A percentile compares a stretch with the other conserved stretches of the same genome.
Evolutionary conservation across 768 basidiomycete species (phyloP).

Genomic region (Pisolithus albus): DNA sequence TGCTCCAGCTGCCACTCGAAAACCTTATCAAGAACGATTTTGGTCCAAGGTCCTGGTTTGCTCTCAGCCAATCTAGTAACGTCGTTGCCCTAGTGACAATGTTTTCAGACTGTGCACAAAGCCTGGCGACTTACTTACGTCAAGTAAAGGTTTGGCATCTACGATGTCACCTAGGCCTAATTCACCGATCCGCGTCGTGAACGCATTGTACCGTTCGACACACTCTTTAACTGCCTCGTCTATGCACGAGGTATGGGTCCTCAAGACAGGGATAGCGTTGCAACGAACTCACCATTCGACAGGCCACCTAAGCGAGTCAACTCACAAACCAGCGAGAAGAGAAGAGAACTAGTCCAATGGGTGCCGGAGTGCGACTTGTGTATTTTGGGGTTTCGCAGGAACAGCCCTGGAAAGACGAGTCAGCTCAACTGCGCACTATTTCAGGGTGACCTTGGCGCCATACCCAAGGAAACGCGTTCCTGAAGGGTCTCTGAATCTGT

Average conservation of each 20-base stretch:
- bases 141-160: slow-evolving; percentile 67
- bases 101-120: not conserved
- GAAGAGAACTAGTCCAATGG: slow-evolving; percentile 63
- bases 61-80: slow-evolving; percentile 48
- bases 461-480: slow-evolving; percentile 57
- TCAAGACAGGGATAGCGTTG: not conserved
- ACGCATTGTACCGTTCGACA: slow-evolving; percentile 58
- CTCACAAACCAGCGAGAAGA: slow-evolving; percentile 74
- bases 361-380: slow-evolving; percentile 57
- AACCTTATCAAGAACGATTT: slow-evolving; percentile 54
- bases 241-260: slow-evolving; percentile 18
- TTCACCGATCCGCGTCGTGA: slow-evolving; percentile 53
- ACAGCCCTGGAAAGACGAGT: slow-evolving; percentile 40
- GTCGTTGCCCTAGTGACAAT: slow-evolving; percentile 56
- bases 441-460: slow-evolving; percentile 6
- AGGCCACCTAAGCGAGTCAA: slow-evolving; percentile 46
- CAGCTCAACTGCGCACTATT: not conserved
- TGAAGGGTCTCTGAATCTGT: slow-evolving; percentile 33
- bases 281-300: slow-evolving; percentile 28
- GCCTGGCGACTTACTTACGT: slow-evolving; percentile 45
- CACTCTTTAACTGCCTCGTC: slow-evolving; percentile 40
- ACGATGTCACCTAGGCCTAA: slow-evolving; percentile 53
- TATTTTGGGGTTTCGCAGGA: slow-evolving; percentile 60
- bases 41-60: slow-evolving; percentile 67
- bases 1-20: slow-evolving; percentile 83